These are phyloP conservation scores for Lactarius quietus DNA, from an alignment of 768 basidiomycete species.

Conservation along the genomic window DNA sequence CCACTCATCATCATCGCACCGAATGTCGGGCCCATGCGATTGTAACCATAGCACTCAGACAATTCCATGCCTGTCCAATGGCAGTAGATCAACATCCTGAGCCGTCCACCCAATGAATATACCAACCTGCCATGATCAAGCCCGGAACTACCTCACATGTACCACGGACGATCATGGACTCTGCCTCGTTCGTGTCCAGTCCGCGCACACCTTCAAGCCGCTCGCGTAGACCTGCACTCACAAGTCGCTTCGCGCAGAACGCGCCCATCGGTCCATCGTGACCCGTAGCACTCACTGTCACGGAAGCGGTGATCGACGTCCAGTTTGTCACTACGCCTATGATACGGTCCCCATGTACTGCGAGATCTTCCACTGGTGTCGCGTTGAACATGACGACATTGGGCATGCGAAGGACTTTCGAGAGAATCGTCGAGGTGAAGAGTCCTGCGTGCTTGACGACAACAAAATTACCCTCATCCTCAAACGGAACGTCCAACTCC, in stretches of 20 bases:
- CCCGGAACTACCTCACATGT: conserved; percentile 76
- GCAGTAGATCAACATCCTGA: conserved; percentile 1
- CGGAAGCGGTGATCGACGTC: conserved; percentile 70
- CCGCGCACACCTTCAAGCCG: conserved; percentile 78
- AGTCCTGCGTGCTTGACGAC: conserved; percentile 81
- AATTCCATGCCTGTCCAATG: conserved; percentile 69
- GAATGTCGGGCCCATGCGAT: conserved; percentile 68
- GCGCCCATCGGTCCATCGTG: conserved; percentile 81
- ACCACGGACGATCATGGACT: conserved; percentile 73
- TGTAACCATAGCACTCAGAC: conserved; percentile 58
- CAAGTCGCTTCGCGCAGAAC: conserved; percentile 75
- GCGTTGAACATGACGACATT: conserved; percentile 77
- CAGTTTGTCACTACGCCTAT: conserved; percentile 55
- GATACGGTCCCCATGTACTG: conserved; percentile 57
- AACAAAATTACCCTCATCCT: conserved; percentile 74
- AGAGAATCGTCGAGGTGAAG: conserved; percentile 74
- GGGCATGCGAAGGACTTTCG: conserved; percentile 62
- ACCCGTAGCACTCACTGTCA: conserved; percentile 68
- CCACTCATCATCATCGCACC: conserved; percentile 79
- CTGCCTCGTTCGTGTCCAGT: conserved; percentile 78
- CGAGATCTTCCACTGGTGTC: conserved; percentile 77
- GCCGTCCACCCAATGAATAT: too few relatives aligned
- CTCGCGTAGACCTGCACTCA: conserved; percentile 68
- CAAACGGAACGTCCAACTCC: conserved; percentile 67
- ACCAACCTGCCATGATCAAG: conserved; percentile 66